Conservation (phyloP, 768 basidiomycete species). For the Rhodotorula sphaerocarpa region DNA sequence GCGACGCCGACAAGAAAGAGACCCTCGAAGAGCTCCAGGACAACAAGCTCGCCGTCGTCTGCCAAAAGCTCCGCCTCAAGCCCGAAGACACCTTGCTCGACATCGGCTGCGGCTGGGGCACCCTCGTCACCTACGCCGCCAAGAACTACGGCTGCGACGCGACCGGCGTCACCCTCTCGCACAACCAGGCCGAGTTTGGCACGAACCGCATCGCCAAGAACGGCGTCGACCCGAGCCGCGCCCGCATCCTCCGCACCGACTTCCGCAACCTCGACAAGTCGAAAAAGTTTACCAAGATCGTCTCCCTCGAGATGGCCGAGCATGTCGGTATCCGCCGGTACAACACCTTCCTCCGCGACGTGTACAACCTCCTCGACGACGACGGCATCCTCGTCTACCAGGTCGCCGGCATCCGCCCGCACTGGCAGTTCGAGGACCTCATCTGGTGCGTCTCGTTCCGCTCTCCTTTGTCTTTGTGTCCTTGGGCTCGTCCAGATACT, state of each 20-base stretch:
- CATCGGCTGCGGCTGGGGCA: slow-evolving; percentile 77
- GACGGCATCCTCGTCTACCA: slow-evolving; percentile 91
- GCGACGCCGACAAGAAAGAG: slow-evolving; percentile 61
- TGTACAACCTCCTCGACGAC: slow-evolving; percentile 87
- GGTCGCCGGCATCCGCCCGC: slow-evolving; percentile 88
- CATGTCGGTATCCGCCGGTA: slow-evolving; percentile 96
- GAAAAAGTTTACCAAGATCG: slow-evolving; percentile 84
- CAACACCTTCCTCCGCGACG: slow-evolving; percentile 73
- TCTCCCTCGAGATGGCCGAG: slow-evolving; percentile 97
- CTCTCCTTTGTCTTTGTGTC: neutral
- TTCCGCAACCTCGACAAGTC: slow-evolving; percentile 75
- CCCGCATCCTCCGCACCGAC: slow-evolving; percentile 85
- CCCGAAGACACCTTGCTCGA: slow-evolving; percentile 60
- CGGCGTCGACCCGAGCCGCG: slow-evolving; percentile 62
- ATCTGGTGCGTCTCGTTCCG: slow-evolving; percentile 57
- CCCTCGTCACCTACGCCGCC: slow-evolving; percentile 82
- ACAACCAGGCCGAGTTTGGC: slow-evolving; percentile 87
- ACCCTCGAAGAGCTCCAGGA: slow-evolving; percentile 92
- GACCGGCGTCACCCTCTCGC: slow-evolving; percentile 85
- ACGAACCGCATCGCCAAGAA: slow-evolving; percentile 77
- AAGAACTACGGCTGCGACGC: slow-evolving; percentile 97
- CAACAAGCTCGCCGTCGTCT: slow-evolving; percentile 92
- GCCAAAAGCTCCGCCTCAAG: slow-evolving; percentile 83
- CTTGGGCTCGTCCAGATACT: neutral
- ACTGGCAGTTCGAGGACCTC: slow-evolving; percentile 98